Evolutionary conservation across 352 stramenopile species (phyloP).

Genomic region (Phytophthora fragariae): DNA sequence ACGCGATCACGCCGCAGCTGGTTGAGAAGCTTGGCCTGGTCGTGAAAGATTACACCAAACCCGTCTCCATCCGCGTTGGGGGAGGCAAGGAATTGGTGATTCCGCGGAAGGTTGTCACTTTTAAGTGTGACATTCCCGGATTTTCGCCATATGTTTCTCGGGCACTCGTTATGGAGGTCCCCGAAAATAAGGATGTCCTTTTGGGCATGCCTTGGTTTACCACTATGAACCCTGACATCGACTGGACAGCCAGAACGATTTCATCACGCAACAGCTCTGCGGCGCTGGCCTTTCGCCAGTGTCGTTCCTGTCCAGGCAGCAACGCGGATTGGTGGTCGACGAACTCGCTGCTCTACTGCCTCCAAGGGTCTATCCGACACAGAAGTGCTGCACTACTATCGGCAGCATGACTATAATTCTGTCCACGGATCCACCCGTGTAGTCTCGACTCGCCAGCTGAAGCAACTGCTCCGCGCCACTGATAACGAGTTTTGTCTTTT

Average conservation of each 20-base stretch:
- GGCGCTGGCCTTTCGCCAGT: too few relatives aligned
- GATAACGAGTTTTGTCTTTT: background rate
- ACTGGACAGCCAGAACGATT: background rate
- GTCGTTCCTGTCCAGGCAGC: too few relatives aligned
- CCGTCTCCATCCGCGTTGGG: background rate
- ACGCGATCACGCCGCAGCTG: background rate
- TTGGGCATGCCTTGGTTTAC: background rate
- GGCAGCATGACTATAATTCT: background rate
- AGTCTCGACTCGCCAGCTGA: background rate
- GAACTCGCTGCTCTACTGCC: too few relatives aligned
- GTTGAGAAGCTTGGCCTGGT: background rate
- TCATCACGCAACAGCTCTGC: background rate
- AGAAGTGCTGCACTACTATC: background rate
- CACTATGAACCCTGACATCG: background rate
- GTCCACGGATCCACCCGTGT: background rate
- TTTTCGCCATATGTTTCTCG: background rate
- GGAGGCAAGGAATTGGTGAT: background rate
- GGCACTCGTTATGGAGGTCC: background rate
- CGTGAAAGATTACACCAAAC: background rate
- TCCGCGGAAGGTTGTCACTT: background rate
- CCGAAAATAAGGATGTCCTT: background rate
- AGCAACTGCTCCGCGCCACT: background rate
- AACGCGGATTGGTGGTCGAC: too few relatives aligned
- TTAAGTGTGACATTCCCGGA: background rate
- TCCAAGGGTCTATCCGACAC: too few relatives aligned